phyloP scores from a whole-genome alignment of 768 basidiomycete genomes.

The Melanogaster broomeanus region DNA sequence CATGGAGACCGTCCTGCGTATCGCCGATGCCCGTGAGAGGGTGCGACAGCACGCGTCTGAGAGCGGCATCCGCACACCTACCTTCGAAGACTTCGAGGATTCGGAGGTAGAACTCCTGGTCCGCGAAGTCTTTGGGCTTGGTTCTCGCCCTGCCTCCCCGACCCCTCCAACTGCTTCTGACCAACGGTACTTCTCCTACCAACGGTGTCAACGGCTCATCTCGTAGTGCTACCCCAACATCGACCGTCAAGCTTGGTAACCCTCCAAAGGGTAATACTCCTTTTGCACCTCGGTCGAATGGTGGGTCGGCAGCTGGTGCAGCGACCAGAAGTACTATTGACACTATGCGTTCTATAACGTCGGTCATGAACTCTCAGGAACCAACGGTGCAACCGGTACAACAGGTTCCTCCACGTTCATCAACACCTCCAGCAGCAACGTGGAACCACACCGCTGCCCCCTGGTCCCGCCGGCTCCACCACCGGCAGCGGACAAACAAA shows the following conservation, averaged over 20 bases:
- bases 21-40: conserved; percentile 42
- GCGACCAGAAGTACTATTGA: conserved; percentile 20
- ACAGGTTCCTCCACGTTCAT: not conserved
- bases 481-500: conserved; percentile 5
- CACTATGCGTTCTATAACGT: conserved; percentile 17
- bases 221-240: not conserved
- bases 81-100: conserved; percentile 35
- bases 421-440: not conserved
- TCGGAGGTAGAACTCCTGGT: conserved; percentile 25
- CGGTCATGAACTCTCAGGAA: conserved; percentile 15
- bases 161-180: not conserved
- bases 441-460: not conserved
- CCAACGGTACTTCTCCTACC: not conserved
- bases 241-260: conserved; percentile 23
- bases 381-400: not conserved
- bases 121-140: conserved; percentile 30
- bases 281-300: conserved; percentile 24
- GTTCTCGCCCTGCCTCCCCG: conserved; percentile 28
- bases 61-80: conserved; percentile 31
- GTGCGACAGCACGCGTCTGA: conserved; percentile 36
- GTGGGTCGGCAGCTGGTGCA: conserved; percentile 32
- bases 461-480: no score
- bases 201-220: conserved; percentile 12
- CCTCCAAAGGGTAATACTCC: conserved; percentile 22
- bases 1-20: conserved; percentile 36